Evolutionary conservation across 768 basidiomycete species (phyloP).

Genomic region (Antrodiella citrinella): DNA sequence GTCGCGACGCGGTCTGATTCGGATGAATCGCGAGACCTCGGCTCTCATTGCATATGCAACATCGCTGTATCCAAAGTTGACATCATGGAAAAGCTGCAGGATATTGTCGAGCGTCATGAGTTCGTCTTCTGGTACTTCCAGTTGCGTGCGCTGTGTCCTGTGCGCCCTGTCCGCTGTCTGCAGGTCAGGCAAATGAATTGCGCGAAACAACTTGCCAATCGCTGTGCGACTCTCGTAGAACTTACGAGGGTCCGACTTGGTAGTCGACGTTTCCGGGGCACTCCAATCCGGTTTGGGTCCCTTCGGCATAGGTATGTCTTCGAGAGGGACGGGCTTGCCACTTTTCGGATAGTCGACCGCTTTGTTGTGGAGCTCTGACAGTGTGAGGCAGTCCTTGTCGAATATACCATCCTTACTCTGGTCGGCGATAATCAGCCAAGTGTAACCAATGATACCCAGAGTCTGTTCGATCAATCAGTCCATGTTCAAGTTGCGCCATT

Average conservation of each 20-base stretch:
- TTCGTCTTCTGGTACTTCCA: constrained; percentile 9
- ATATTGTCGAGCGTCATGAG: constrained; percentile 21
- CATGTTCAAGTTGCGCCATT: not conserved
- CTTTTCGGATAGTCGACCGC: constrained; percentile 66
- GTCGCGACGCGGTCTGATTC: too few species aligned
- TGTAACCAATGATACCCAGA: constrained; percentile 53
- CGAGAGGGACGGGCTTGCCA: constrained; percentile 24
- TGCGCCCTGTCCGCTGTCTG: constrained; percentile 8
- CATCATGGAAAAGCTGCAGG: constrained; percentile 10
- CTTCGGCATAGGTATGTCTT: constrained; percentile 36
- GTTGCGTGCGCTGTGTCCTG: constrained; percentile 14
- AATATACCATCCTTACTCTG: constrained; percentile 37
- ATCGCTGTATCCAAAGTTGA: constrained; percentile 15
- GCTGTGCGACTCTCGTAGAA: constrained; percentile 44
- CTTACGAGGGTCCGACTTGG: not conserved
- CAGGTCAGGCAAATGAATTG: constrained; percentile 42
- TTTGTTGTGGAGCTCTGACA: constrained; percentile 52
- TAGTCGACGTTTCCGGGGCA: constrained; percentile 46
- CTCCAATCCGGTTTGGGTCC: constrained; percentile 52
- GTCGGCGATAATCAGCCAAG: constrained; percentile 62
- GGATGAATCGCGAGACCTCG: constrained; percentile 1
- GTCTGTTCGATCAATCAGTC: not conserved
- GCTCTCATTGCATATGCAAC: constrained; percentile 28
- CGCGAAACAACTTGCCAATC: constrained; percentile 57
- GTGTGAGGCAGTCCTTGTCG: constrained; percentile 40